Conservation (phyloP, 257 asterid genomes). For the Solanum clarkiae region DNA sequence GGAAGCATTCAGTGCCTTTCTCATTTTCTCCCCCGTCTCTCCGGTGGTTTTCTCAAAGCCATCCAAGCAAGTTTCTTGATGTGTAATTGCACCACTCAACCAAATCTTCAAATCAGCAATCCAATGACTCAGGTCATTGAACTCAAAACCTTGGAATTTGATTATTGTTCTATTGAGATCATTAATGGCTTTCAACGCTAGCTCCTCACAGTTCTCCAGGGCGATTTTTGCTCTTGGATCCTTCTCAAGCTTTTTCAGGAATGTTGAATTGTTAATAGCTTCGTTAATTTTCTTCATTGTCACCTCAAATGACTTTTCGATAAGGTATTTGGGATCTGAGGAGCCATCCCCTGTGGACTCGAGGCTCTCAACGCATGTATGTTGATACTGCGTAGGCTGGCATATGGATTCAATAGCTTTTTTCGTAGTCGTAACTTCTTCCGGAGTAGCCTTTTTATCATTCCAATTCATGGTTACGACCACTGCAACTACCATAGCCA, state of each 20-base stretch:
- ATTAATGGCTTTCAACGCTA: slow-evolving; percentile 28
- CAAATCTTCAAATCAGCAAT: slow-evolving; percentile 53
- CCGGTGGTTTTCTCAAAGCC: slow-evolving; percentile 45
- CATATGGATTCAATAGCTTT: slow-evolving; percentile 59
- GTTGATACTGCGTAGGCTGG: slow-evolving; percentile 50
- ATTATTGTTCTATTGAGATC: slow-evolving; percentile 42
- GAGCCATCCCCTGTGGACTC: slow-evolving; percentile 18
- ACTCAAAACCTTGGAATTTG: slow-evolving; percentile 37
- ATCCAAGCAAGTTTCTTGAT: slow-evolving; percentile 75
- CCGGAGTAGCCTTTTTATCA: background rate
- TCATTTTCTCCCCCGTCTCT: slow-evolving; percentile 52
- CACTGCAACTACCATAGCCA: slow-evolving; percentile 49
- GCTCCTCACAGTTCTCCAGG: slow-evolving; percentile 40
- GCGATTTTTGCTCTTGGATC: slow-evolving; percentile 44
- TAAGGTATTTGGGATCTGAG: slow-evolving; percentile 59
- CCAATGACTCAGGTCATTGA: slow-evolving; percentile 24
- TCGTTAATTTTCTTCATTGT: slow-evolving; percentile 20
- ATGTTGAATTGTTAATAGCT: slow-evolving; percentile 32
- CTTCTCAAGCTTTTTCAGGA: slow-evolving; percentile 13
- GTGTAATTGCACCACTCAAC: slow-evolving; percentile 75
- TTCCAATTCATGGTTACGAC: slow-evolving; percentile 4
- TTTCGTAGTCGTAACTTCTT: slow-evolving; percentile 6
- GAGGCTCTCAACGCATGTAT: slow-evolving; percentile 40
- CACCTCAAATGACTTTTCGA: slow-evolving; percentile 34
- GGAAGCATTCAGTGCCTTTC: slow-evolving; percentile 20